Conservation (phyloP, 345 rosid species). For the Pugionium cornutum region DNA sequence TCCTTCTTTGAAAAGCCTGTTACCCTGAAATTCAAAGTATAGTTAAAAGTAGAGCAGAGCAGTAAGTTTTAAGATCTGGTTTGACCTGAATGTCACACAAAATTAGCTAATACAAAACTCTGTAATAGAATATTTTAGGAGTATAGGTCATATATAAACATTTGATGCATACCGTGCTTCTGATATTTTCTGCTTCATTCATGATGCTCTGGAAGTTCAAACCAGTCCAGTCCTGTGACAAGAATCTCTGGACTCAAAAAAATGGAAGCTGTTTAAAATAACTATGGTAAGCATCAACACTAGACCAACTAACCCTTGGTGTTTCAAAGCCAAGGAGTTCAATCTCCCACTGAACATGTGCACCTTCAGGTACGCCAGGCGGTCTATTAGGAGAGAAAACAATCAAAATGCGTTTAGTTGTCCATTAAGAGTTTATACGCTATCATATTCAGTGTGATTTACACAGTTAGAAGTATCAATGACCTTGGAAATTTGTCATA, state of each 20-base stretch:
- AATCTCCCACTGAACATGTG: conserved; percentile 91
- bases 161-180: conserved; percentile 64
- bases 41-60: conserved; percentile 15
- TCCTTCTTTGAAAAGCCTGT: conserved; percentile 92
- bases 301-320: conserved; percentile 64
- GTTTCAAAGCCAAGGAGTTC: conserved; percentile 96
- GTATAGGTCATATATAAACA: background rate
- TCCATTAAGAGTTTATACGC: background rate
- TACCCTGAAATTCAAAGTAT: conserved; percentile 65
- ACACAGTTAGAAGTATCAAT: conserved; percentile 41
- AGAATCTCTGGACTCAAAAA: conserved; percentile 5
- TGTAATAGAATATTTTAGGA: conserved; percentile 6
- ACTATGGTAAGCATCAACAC: background rate
- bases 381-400: conserved; percentile 51
- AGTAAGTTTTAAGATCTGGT: conserved; percentile 8
- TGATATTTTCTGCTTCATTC: conserved; percentile 87
- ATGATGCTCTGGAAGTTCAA: conserved; percentile 83
- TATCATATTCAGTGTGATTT: conserved; percentile 18
- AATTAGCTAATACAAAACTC: conserved; percentile 20
- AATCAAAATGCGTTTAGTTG: conserved; percentile 5
- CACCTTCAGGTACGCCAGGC: conserved; percentile 81
- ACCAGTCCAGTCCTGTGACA: conserved; percentile 95
- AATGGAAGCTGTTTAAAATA: conserved; percentile 7
- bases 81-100: conserved; percentile 5
- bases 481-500: conserved; percentile 91